Evolutionary conservation across 139 green algal species (phyloP).

Genomic region (Chlamydomonas urium): DNA sequence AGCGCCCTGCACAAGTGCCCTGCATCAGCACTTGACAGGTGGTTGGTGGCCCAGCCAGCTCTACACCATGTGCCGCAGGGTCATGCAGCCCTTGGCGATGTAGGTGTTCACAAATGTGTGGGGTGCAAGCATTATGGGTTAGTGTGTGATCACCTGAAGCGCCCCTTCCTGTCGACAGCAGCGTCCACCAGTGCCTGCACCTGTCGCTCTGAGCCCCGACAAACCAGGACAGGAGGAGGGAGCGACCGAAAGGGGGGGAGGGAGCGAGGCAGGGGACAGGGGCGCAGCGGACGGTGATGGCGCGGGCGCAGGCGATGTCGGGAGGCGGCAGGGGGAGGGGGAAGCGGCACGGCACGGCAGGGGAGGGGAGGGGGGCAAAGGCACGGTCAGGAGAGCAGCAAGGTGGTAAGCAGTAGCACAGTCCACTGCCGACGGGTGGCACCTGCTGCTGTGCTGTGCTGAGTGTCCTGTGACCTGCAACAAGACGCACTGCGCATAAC

Average conservation of each 20-base stretch:
- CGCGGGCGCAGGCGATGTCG: no score
- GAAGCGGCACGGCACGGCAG: neutral
- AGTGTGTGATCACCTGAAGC: conserved; percentile 23
- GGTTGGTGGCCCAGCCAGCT: neutral
- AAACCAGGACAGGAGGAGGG: neutral
- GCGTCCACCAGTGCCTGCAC: conserved; percentile 45
- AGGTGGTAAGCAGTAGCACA: neutral
- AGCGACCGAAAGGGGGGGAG: no score
- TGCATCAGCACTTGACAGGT: neutral
- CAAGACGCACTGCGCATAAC: neutral
- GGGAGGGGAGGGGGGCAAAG: neutral
- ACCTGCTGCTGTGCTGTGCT: neutral
- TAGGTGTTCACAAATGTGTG: neutral
- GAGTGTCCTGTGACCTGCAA: no score
- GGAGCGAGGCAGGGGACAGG: no score
- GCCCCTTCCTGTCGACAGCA: conserved; percentile 24
- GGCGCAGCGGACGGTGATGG: no score
- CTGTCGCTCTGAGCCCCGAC: conserved; percentile 27
- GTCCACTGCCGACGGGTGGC: neutral
- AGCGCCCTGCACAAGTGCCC: neutral
- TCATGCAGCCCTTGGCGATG: neutral
- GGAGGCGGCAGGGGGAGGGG: no score
- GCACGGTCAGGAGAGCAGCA: neutral
- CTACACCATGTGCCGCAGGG: neutral
- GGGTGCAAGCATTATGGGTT: neutral